Base-by-base conservation (phyloP, 2,329 filamentous ascomycete species). In the Verticillium alfalfae region DNA sequence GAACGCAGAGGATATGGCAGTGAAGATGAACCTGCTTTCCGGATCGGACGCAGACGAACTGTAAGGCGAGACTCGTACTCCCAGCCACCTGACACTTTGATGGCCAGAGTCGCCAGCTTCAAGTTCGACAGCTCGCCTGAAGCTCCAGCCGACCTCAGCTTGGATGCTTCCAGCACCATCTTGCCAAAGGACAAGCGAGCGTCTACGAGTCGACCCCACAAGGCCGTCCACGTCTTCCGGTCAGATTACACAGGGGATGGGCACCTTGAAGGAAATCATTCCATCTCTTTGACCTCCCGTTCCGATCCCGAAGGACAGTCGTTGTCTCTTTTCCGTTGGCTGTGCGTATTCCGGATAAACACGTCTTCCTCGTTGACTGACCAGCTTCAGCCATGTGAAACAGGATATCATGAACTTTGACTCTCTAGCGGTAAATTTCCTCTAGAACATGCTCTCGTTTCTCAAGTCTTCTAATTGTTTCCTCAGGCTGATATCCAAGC, bases 391-490 rank as follows among this genome's bases (percentile, higher is more conserved):
- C 1, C 75, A 80, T 63, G 62, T 79, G 22, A 70, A 70, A 1
- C 77, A 79, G 62, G 67, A 72, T 2, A 69, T 73, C 5, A 75
- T 80, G 73, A 77, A 73, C 60, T 75, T 80, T 64, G 76, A 80
- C 10, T 73, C 75, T 3, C 72, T 80, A 26, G 77, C 75, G 67
- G 75, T 79, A 69, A 59, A 64, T 6, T 12, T 15, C n/a, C 55
- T 8, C 52, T 18, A 7, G n/a, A 45, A 45, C 2, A n/a, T 6
- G 39, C n/a, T 9, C 18, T 10, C n/a, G 18, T 3, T 15, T 7
- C 12, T 16, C 15, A 13, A 7, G 5, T 2, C 15, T 18, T 45
- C 39, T 45, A 16, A 45, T n/a, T 16, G 5, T 31, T n/a, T 18
- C 16, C 8, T 18, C n/a, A 52, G 45, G 22, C 45, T 9, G 45